Evolutionary conservation across 116 monocot genomes (phyloP).

Genomic region (Papilionanthe hybrid): DNA sequence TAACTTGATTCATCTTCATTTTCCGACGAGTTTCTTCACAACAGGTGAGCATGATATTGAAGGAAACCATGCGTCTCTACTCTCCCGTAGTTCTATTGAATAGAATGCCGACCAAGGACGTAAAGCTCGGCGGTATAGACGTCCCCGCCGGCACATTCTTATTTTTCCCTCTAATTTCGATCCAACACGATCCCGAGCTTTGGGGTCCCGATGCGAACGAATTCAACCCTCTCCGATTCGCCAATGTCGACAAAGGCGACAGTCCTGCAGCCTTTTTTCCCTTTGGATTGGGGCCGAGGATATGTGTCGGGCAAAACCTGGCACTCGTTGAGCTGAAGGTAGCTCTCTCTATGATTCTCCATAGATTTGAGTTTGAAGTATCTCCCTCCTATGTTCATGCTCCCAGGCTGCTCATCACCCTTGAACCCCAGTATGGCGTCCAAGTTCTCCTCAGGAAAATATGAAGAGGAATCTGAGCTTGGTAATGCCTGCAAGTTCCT

Average conservation of each 20-base stretch:
- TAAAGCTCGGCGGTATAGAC: constrained; percentile 25
- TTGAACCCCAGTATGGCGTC: constrained; percentile 56
- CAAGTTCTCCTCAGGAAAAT: constrained; percentile 36
- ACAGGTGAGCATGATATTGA: constrained; percentile 56
- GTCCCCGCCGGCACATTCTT: constrained; percentile 37
- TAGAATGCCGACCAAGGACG: constrained; percentile 23
- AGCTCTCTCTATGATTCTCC: constrained; percentile 50
- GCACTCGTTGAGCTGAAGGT: constrained; percentile 47
- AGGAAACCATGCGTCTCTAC: constrained; percentile 61
- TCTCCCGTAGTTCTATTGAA: constrained; percentile 36
- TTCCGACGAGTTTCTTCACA: neutral
- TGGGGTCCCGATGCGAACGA: constrained; percentile 57
- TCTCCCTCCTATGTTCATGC: constrained; percentile 63
- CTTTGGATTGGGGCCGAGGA: constrained; percentile 43
- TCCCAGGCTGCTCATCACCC: constrained; percentile 40
- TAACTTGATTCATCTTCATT: neutral
- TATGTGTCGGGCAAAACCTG: constrained; percentile 58
- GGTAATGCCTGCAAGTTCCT: neutral
- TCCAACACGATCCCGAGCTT: constrained; percentile 38
- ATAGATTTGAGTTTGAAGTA: constrained; percentile 30
- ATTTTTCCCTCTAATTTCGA: constrained; percentile 30
- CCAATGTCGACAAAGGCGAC: constrained; percentile 22
- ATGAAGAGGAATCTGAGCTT: constrained; percentile 15
- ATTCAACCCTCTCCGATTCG: constrained; percentile 53
- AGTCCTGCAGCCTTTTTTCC: constrained; percentile 37